phyloP scores from a whole-genome alignment of 305 asterid species.

The Solanum hybrid region DNA sequence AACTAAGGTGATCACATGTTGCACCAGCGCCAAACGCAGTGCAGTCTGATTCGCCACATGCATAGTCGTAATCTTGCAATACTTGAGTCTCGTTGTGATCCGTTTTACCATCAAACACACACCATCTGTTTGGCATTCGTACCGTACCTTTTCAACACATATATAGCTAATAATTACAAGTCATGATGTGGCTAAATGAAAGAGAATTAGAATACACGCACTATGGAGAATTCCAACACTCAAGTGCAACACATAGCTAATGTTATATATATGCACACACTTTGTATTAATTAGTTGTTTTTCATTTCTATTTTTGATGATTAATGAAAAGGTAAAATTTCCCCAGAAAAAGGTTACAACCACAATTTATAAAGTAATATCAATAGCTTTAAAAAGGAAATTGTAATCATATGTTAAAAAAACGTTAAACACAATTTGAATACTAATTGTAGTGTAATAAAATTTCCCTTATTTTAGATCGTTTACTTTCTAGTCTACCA shows the following conservation, averaged over 20 bases:
- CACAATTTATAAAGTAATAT: not conserved
- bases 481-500: not conserved
- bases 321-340: not conserved
- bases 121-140: constrained; percentile 44
- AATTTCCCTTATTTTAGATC: not conserved
- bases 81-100: not conserved
- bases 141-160: not conserved
- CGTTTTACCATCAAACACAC: constrained; percentile 20
- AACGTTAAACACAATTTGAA: not conserved
- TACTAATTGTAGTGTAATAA: not conserved
- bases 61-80: not conserved
- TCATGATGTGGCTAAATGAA: not conserved
- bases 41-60: constrained; percentile 28
- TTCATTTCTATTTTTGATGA: not conserved
- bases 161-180: not conserved
- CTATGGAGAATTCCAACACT: not conserved
- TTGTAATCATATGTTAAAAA: not conserved
- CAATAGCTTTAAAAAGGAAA: not conserved
- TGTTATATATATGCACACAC: not conserved
- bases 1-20: constrained; percentile 18
- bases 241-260: not conserved
- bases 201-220: not conserved
- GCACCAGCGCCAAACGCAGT: constrained; percentile 19
- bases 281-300: not conserved
- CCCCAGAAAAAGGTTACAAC: not conserved